Conservation (phyloP, 2,329 filamentous ascomycete genomes). For the Penicillium sp. region DNA sequence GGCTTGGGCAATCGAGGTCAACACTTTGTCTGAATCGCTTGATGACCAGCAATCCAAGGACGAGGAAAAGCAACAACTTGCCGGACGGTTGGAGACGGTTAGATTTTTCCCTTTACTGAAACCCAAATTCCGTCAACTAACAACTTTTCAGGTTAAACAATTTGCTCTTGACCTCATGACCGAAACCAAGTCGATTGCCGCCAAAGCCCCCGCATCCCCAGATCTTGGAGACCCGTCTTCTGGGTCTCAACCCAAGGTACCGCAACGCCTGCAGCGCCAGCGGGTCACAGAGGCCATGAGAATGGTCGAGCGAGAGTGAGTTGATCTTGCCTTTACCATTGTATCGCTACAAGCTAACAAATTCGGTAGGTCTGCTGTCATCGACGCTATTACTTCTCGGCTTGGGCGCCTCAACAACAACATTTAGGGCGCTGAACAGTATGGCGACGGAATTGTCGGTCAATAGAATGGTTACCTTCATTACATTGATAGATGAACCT, state of each 20-base stretch:
- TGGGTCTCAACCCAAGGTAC: slow-evolving; percentile 34
- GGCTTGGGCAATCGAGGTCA: slow-evolving; percentile 47
- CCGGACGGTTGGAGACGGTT: slow-evolving; percentile 43
- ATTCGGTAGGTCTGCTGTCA: slow-evolving; percentile 40
- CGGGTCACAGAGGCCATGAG: slow-evolving; percentile 50
- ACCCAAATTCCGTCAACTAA: slow-evolving; percentile 12
- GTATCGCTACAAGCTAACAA: not conserved
- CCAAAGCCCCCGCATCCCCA: slow-evolving; percentile 25
- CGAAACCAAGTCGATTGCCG: slow-evolving; percentile 37
- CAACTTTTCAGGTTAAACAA: slow-evolving; percentile 37
- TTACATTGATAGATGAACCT: not conserved
- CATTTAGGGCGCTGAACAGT: slow-evolving; percentile 16
- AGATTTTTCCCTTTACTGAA: slow-evolving; percentile 4
- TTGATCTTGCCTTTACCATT: not conserved
- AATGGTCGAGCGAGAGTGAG: slow-evolving; percentile 52
- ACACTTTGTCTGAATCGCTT: slow-evolving; percentile 39
- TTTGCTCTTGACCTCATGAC: slow-evolving; percentile 38
- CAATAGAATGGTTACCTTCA: not conserved
- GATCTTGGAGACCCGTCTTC: slow-evolving; percentile 32
- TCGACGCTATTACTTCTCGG: slow-evolving; percentile 44
- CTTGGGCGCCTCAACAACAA: slow-evolving; percentile 41
- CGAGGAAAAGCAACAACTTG: slow-evolving; percentile 28
- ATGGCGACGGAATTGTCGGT: not conserved
- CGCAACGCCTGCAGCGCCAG: slow-evolving; percentile 45
- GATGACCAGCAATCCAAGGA: slow-evolving; percentile 24